Base-by-base conservation (phyloP, 2,329 filamentous ascomycete genomes). In the Claviceps sp. region DNA sequence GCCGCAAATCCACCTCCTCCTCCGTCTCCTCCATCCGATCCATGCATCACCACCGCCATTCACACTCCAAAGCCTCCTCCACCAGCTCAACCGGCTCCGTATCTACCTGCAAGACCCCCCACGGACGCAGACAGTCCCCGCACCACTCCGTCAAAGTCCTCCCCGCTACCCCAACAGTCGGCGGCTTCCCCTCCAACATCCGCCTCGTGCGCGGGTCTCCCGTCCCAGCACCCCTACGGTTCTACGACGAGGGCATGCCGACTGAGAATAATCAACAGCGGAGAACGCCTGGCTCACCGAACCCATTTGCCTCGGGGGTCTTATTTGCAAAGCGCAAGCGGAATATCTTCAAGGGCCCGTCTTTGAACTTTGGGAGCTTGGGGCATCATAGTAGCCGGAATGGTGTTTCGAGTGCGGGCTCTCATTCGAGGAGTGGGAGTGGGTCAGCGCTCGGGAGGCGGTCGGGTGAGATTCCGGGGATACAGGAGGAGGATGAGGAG, bases 81-180 rank as follows among this genome's bases (percentile, higher is more conserved):
- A 93, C 89, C 1, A 95, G 89, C 44, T 95, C 86, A 5, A 85
- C 84, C 54, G 84, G 82, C 22, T 84, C 85, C 0, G 82, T 85
- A 4, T 83, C 84, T 0, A 80, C 81, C 18, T 85, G 85, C 38
- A 85, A 83, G 61, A 84, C 79, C 16, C 81, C 79, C 1, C 71
- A 80, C 48, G 77, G 77, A 44, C 70, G 78, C 38, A 78, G 78
- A 14, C 81, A 86, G 24, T 90, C 85, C 3, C 91, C 93, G 1
- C 89, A 96, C 64, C 81, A 88, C 58, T 95, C 88, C 0, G 85
- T 97, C 60, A 97, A 97, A 69, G 86, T 97, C n/a, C 79, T 97
- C 2, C 91, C 93, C 1, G 87, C 88, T 0, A 95, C 90, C 0
- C 91, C 91, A 0, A 90, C 85, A 0, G 71, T 78, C 2, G 73